These are phyloP conservation scores for Barnettozyma salicaria DNA, from an alignment of 805 yeast species.

Conservation along the genomic window DNA sequence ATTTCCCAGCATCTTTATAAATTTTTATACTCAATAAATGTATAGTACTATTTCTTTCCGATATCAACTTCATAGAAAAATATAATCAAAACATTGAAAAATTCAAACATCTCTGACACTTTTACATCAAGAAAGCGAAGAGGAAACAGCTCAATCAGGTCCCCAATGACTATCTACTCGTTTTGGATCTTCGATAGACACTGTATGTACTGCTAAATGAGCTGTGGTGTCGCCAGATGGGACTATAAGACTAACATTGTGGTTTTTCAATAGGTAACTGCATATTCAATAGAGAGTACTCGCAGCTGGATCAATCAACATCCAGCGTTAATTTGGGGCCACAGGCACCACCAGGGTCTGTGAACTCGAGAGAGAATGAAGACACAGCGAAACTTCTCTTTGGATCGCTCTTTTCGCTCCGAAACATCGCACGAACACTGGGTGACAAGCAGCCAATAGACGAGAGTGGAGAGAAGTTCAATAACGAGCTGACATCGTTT, in stretches of 20 bases:
- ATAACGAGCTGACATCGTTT: constrained; percentile 39
- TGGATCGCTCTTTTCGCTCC: constrained; percentile 76
- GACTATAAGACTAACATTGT: too few relatives aligned
- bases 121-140: background rate
- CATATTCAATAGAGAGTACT: constrained; percentile 74
- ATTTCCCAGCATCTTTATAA: background rate
- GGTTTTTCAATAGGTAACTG: too few relatives aligned
- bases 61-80: too few relatives aligned
- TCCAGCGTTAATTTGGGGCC: background rate
- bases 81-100: background rate
- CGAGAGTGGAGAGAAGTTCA: constrained; percentile 15
- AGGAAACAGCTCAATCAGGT: background rate
- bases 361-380: constrained; percentile 52
- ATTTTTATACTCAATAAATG: too few relatives aligned
- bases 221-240: too few relatives aligned
- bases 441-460: constrained; percentile 30
- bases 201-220: constrained; percentile 51
- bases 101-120: background rate
- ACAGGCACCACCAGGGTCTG: constrained; percentile 28
- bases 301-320: constrained; percentile 22
- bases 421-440: constrained; percentile 63
- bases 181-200: constrained; percentile 91
- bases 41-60: too few relatives aligned
- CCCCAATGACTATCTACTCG: constrained; percentile 65
- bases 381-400: constrained; percentile 77